A percentile compares a stretch with the other conserved stretches of the same genome.
phyloP scores from a whole-genome alignment of 169 alveolate species.

The Plasmodium cynomolgi region DNA sequence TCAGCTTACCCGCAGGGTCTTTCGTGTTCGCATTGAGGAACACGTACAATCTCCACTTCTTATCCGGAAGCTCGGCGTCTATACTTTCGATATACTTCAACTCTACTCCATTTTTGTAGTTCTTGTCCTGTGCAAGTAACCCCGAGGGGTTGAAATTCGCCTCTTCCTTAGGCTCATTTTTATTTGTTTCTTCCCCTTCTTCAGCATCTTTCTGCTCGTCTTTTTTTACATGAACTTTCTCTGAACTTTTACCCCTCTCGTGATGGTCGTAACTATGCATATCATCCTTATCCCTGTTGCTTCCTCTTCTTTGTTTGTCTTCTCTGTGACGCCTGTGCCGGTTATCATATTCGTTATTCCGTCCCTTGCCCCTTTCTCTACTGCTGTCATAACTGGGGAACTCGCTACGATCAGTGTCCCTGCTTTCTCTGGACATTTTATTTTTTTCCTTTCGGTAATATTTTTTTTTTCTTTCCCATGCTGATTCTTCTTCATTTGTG shows the following conservation, averaged over 20 bases:
- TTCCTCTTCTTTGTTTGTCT: not conserved
- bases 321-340: not conserved
- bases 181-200: conserved; percentile 26
- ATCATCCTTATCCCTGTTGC: not conserved
- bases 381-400: not conserved
- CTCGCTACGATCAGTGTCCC: not conserved
- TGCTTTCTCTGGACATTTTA: not conserved
- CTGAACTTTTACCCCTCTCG: not conserved
- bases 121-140: conserved; percentile 86
- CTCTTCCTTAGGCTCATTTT: conserved; percentile 32
- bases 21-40: conserved; percentile 70
- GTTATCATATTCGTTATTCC: not conserved
- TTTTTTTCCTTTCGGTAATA: not conserved
- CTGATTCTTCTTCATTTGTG: not conserved
- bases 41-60: conserved; percentile 89
- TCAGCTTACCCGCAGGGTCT: conserved; percentile 35
- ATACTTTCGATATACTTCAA: conserved; percentile 87
- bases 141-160: conserved; percentile 92
- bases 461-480: not conserved
- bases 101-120: conserved; percentile 83
- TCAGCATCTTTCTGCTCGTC: conserved; percentile 2
- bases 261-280: not conserved
- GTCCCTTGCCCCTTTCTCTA: not conserved
- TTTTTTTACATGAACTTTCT: not conserved
- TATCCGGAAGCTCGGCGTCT: conserved; percentile 84